phyloP scores from a whole-genome alignment of 139 green algal genomes.

The Penium margaritaceum region DNA sequence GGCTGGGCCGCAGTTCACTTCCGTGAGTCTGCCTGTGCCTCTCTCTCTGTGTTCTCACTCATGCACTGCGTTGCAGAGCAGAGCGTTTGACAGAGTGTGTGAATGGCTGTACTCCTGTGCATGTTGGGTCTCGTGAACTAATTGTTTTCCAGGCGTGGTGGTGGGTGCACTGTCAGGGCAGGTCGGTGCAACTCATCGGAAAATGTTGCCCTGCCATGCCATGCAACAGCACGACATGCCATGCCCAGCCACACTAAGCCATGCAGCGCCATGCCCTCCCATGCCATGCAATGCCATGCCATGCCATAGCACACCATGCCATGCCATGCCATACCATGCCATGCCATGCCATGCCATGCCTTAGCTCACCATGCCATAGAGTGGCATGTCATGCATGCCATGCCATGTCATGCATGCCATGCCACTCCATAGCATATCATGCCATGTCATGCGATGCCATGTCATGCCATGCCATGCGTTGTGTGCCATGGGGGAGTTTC shows the following conservation, averaged over 20 bases:
- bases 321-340: too few species aligned
- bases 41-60: too few species aligned
- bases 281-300: too few species aligned
- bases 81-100: background rate
- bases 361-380: too few species aligned
- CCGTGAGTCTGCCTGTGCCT: background rate
- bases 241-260: too few species aligned
- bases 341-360: too few species aligned
- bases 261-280: too few species aligned
- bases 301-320: too few species aligned
- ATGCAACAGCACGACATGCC: too few species aligned
- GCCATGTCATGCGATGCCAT: background rate
- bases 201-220: too few species aligned
- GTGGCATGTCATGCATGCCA: background rate
- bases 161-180: background rate
- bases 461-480: background rate
- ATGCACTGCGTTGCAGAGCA: background rate
- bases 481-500: background rate
- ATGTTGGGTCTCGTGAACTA: too few species aligned
- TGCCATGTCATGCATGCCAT: background rate
- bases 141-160: background rate
- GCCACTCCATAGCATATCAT: background rate
- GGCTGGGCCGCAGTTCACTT: constrained; percentile 32
- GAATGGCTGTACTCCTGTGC: background rate
- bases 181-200: too few species aligned